Base-by-base conservation (phyloP, 192 early-diverging fungal genomes). In the Coemansia sp. region DNA sequence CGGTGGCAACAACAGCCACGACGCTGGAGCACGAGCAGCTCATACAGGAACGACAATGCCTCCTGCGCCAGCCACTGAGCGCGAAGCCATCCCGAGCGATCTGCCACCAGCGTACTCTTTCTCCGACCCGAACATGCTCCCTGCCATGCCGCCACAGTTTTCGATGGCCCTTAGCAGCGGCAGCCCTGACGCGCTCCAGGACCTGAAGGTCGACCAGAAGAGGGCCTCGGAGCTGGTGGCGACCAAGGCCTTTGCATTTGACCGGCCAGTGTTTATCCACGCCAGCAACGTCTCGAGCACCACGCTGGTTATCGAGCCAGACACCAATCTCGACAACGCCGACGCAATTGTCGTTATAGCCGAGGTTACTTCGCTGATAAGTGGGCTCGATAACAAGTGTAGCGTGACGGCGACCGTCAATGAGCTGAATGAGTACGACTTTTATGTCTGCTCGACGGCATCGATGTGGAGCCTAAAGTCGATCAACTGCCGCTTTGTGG, bases 51-150 rank as follows among this genome's bases (percentile, higher is more conserved):
- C 60, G 27, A 29, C 27, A 40, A 43, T 43, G 24, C 40, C 60
- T 8, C 45, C 41, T 62, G 4, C 14, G 41, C 29, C 53, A 25
- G 17, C 53, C 29, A 14, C 27, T 6, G 31, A 56, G 9, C 53
- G 15, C 7, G 31, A 35, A n/a, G 29, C 31, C 29, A 22, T 46
- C 32, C 66, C 54, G 27, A 32, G 11, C 0, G 66, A 68, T 11
- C 49, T 68, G 41, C 76, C 76, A 17, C 76, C 76, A 39, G 65
- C 65, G 27, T 78, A 78, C 51, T 78, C 76, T 15, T 22, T 51
- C 17, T 58, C 56, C 5, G 76, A 78, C 39, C 76, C 76, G 5
- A 68, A 67, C 36, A 46, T 46, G 11, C 31, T 9, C 37, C 22
- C 15, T 5, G 38, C 17, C 63, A 24, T 17, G 22, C 63, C 29